Percentiles rank a stretch among this genome's conserved stretches.
phyloP scores from a whole-genome alignment of 1,284 basidiomycete species.

The Caloboletus firmus region DNA sequence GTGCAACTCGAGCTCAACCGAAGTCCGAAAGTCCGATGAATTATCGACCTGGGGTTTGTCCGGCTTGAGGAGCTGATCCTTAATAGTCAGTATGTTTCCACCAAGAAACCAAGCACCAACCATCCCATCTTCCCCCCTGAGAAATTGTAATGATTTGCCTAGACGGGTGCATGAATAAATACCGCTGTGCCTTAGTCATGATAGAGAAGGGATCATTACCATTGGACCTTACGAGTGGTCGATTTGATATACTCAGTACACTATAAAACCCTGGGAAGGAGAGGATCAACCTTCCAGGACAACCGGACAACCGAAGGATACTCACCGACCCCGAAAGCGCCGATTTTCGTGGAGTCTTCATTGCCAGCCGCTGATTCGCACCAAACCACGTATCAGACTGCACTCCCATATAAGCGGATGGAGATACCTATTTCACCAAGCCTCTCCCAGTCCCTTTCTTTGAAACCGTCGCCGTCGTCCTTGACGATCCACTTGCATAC shows the following conservation, averaged over 20 bases:
- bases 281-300: not conserved
- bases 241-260: constrained; percentile 82
- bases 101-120: constrained; percentile 36
- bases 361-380: constrained; percentile 66
- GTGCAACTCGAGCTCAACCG: constrained; percentile 36
- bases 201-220: constrained; percentile 36
- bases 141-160: constrained; percentile 50
- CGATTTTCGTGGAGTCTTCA: constrained; percentile 81
- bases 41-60: too few relatives aligned
- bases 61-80: constrained; percentile 5
- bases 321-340: constrained; percentile 80
- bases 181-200: not conserved
- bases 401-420: not conserved
- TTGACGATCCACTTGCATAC: constrained; percentile 71
- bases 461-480: constrained; percentile 82
- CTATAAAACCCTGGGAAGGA: constrained; percentile 66
- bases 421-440: constrained; percentile 79
- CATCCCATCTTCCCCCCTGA: constrained; percentile 66
- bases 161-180: not conserved
- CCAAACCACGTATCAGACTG: constrained; percentile 1
- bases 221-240: constrained; percentile 88
- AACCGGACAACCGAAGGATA: constrained; percentile 7
- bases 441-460: constrained; percentile 81
- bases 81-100: constrained; percentile 19
- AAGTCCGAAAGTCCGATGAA: constrained; percentile 48